Conservation (phyloP, 306 rosid genomes). For the Rosa multiflora region DNA sequence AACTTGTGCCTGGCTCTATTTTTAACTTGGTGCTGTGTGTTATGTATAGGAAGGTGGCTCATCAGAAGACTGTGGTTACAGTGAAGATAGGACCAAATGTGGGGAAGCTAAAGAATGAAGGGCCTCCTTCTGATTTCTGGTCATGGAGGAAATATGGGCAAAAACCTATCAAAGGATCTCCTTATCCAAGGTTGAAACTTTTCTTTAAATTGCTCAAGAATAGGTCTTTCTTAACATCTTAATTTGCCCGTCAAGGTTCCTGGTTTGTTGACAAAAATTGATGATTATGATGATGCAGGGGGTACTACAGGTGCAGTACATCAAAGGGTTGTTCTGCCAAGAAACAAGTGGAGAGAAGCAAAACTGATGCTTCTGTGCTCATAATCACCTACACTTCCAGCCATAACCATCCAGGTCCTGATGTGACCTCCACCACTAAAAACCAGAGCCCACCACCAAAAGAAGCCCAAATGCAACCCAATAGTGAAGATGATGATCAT, state of each 20-base stretch:
- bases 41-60: slow-evolving; percentile 49
- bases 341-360: slow-evolving; percentile 92
- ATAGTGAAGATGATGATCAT: slow-evolving; percentile 13
- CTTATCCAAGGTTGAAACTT: slow-evolving; percentile 70
- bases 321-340: slow-evolving; percentile 93
- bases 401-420: slow-evolving; percentile 84
- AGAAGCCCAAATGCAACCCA: slow-evolving; percentile 33
- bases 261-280: neutral
- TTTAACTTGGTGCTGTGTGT: slow-evolving; percentile 25
- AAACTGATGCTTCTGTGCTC: slow-evolving; percentile 76
- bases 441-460: slow-evolving; percentile 19
- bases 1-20: neutral
- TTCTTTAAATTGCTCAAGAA: neutral
- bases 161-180: slow-evolving; percentile 92
- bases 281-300: slow-evolving; percentile 42
- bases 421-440: slow-evolving; percentile 30
- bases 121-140: slow-evolving; percentile 86
- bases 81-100: slow-evolving; percentile 72
- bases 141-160: slow-evolving; percentile 99
- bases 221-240: neutral
- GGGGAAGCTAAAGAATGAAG: slow-evolving; percentile 84
- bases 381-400: slow-evolving; percentile 72
- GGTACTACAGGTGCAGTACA: slow-evolving; percentile 87
- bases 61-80: slow-evolving; percentile 69
- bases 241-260: neutral